Conservation (phyloP, 768 basidiomycete genomes). For the Russula lepida region DNA sequence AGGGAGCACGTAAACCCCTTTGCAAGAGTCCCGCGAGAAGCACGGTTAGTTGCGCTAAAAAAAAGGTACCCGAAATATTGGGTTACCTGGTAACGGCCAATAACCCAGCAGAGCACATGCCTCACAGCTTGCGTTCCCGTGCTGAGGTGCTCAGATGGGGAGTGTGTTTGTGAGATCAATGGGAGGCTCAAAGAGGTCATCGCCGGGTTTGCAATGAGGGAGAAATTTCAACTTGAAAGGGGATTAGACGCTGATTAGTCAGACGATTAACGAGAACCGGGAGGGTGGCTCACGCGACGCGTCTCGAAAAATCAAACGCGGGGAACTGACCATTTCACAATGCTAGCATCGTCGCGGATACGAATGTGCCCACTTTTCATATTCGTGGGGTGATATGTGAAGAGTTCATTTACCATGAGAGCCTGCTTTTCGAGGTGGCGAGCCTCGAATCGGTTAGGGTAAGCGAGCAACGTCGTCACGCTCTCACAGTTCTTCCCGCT, state of each 20-base stretch:
- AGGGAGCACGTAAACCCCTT: background rate
- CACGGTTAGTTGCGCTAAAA: background rate
- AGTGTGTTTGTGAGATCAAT: background rate
- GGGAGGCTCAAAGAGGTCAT: too few species aligned
- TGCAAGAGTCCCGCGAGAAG: background rate
- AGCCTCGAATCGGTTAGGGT: conserved; percentile 2
- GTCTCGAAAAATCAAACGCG: background rate
- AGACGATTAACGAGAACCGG: background rate
- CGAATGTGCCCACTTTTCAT: background rate
- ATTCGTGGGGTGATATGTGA: background rate
- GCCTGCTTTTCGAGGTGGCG: too few species aligned
- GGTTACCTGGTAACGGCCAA: conserved; percentile 1
- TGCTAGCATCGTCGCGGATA: background rate
- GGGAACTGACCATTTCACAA: background rate
- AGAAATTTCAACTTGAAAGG: too few species aligned
- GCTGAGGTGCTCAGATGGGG: background rate
- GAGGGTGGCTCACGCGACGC: conserved; percentile 6
- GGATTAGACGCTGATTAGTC: background rate
- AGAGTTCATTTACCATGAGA: background rate
- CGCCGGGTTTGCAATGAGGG: too few species aligned
- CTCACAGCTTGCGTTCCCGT: too few species aligned
- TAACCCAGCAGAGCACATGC: too few species aligned
- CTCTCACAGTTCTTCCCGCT: background rate
- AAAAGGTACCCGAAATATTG: background rate
- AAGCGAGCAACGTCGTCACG: background rate